Base-by-base conservation (phyloP, 2,329 filamentous ascomycete genomes). In the Fusarium sp. region DNA sequence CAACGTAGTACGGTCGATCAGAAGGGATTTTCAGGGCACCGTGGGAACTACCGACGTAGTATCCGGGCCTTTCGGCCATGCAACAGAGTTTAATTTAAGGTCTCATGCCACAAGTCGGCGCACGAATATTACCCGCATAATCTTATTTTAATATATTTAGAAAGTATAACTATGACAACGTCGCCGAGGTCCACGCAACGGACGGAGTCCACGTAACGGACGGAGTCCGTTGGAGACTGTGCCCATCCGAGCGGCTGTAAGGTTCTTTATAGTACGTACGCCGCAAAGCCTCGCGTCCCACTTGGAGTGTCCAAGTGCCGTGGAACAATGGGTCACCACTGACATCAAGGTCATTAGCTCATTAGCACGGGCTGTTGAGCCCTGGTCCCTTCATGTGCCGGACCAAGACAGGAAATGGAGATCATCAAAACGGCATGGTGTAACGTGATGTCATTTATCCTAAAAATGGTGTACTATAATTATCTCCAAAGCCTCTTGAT, bases 11-110 rank as follows among this genome's bases (percentile, higher is more conserved):
- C 15, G 4, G 45, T 9, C 18, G 57, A 60, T 60, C 57, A 12
- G 31, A 2, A 7, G 24, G 22, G 26, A 54, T 51, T 39, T 16
- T 39, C 26, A 54, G n/a, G 26, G 45, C 28, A 10, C n/a, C 12
- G 10, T 33, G 26, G 35, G 28, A 55, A 60, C 48, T 42, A 41
- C 33, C 60, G 22, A 35, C 13, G 39, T 67, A n/a, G 61, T 13
- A 67, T 51, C 38, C 64, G 64, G 64, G 39, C 50, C 13, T 31
- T 31, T 35, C 64, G 64, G 64, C 18, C 6, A 5, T 31, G 8
- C n/a, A 62, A 33, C 33, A 62, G 22, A 68, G 65, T 68, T 68
- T 68, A 48, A 68, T 68, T 63, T 41, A 44, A 39, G 24, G 31
- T 50, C 61, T 38, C 31, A 44, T 30, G 55, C 55, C 41, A 57